A percentile compares a stretch with the other conserved stretches of the same genome.
These are phyloP conservation scores for Ophiostoma novo-ulmi DNA, from an alignment of 2,329 filamentous ascomycete species.

Conservation along the genomic window DNA sequence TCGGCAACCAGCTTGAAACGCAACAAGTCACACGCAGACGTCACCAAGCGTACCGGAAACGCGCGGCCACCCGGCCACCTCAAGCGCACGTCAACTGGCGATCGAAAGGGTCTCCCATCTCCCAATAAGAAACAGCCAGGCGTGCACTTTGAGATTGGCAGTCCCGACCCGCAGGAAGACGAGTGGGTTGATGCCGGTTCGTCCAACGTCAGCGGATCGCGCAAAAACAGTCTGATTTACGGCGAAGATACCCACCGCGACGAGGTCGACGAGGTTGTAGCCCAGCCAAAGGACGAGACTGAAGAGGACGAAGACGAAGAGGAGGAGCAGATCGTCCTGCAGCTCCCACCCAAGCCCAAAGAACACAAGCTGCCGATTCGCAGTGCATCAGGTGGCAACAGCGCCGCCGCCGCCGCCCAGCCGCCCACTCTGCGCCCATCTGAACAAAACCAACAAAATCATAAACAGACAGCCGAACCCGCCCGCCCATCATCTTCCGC, in stretches of 20 bases:
- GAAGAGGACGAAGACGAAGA: constrained; percentile 14
- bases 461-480: neutral
- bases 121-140: constrained; percentile 26
- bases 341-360: neutral
- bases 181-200: constrained; percentile 64
- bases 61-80: constrained; percentile 39
- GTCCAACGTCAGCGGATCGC: constrained; percentile 43
- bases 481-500: constrained; percentile 17
- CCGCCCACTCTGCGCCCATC: neutral
- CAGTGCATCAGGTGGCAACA: neutral
- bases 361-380: constrained; percentile 14
- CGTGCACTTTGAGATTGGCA: constrained; percentile 61
- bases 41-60: constrained; percentile 48
- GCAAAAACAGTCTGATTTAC: constrained; percentile 25
- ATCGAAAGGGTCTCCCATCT: constrained; percentile 24
- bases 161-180: constrained; percentile 45
- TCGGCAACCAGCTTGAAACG: constrained; percentile 55
- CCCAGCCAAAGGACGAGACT: constrained; percentile 13
- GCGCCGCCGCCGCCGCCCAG: neutral
- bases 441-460: neutral
- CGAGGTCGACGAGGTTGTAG: neutral
- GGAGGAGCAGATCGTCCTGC: neutral
- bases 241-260: neutral
- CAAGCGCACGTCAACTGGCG: constrained; percentile 46
- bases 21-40: constrained; percentile 55